phyloP scores from a whole-genome alignment of 306 rosid genomes.

The Luffa aegyptiaca region DNA sequence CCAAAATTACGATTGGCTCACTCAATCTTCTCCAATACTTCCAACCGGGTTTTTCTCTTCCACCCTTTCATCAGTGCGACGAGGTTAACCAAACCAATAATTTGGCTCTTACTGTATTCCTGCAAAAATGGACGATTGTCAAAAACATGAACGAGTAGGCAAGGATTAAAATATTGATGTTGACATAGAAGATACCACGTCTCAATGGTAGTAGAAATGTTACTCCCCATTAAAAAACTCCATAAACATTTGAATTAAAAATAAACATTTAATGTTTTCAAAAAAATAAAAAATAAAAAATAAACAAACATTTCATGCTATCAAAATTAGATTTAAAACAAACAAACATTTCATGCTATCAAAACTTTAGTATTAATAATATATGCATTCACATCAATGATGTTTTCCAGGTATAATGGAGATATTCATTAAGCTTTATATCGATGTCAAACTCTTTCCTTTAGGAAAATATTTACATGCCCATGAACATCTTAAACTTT shows the following conservation, averaged over 20 bases:
- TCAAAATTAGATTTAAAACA: neutral
- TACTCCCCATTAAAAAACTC: neutral
- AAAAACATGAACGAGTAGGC: no score
- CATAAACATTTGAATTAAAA: neutral
- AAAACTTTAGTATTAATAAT: no score
- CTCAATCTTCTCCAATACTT: slow-evolving; percentile 83
- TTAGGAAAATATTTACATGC: neutral
- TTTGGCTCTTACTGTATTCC: slow-evolving; percentile 81
- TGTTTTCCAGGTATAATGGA: neutral
- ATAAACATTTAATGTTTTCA: neutral
- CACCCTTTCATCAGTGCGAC: slow-evolving; percentile 95
- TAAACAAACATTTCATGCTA: neutral
- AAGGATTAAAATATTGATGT: neutral
- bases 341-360: neutral
- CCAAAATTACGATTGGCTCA: slow-evolving; percentile 22
- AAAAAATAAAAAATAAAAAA: no score
- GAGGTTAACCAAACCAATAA: slow-evolving; percentile 82
- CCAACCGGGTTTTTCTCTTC: slow-evolving; percentile 95
- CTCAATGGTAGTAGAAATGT: neutral
- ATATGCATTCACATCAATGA: neutral
- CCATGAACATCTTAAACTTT: neutral
- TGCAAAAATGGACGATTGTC: slow-evolving; percentile 21
- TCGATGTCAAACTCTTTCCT: neutral
- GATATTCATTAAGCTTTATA: neutral
- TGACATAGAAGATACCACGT: neutral